Evolutionary conservation across 805 yeast genomes (phyloP), one percentile per base, ranked within the genome.

Genomic region (Kodamaea laetipori): DNA sequence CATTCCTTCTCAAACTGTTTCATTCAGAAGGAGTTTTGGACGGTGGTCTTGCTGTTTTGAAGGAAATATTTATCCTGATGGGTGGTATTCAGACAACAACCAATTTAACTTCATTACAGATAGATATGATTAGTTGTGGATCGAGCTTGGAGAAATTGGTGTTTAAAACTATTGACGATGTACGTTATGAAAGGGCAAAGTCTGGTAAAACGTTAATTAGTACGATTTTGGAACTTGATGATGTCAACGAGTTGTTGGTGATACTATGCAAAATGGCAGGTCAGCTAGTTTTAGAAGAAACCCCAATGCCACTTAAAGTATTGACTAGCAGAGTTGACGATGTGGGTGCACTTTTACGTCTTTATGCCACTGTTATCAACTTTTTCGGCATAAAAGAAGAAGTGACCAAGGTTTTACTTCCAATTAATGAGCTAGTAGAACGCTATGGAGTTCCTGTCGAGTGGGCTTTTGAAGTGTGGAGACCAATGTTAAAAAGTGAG

Each of bases 81-180:
- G 87, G 90, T 24, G 97, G 97, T 9, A 77, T 90, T 31, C 83
- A 81, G 50, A 74, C 82, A 31, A 76, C 79, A 24, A 73, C 82
- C 9, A 86, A 90, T 53, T 69, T 90, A 25, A 82, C 89, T 0
- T 61, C 75, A 4, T 70, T 71, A 16, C 95, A 86, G 56, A 74
- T 89, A 19, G 71, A 78, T 37, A 71, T 81, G 66, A 63, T 89
- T 28, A 84, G 83, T 48, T 78, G 86, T 26, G 90, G 85, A 1
- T 62, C 71, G 0, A 66, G 78, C n/a, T 60, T 90, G 44, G 78
- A 77, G 44, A 66, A 68, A 35, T 53, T 76, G 2, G 85, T 82
- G 0, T 78, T 81, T 50, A 61, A 66, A 36, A 75, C 82, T 3
- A 82, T 88, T 39, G 76, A 74, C 32, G 88, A 83, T 57, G 63